These are phyloP conservation scores for Auricularia cornea DNA, from an alignment of 768 basidiomycete genomes.

Conservation along the genomic window DNA sequence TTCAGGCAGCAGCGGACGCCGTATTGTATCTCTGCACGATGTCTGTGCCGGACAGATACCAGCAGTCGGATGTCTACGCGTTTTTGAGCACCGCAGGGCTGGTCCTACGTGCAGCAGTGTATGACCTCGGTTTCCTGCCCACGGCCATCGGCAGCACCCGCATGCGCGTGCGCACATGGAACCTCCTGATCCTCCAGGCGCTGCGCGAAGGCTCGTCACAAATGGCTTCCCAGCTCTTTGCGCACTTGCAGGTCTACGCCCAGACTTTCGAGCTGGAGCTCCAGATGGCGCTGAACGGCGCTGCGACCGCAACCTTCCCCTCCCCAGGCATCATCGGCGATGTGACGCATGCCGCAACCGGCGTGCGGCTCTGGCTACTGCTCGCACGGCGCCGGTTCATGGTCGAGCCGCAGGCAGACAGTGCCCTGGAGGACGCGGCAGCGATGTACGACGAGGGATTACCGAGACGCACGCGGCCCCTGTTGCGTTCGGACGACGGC, in stretches of 20 bases:
- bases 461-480: background rate
- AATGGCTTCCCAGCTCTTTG: slow-evolving; percentile 37
- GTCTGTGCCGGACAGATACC: slow-evolving; percentile 26
- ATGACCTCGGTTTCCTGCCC: slow-evolving; percentile 35
- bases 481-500: slow-evolving; percentile 1
- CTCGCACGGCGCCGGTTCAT: slow-evolving; percentile 35
- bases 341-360: slow-evolving; percentile 59
- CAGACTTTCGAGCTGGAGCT: background rate
- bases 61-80: slow-evolving; percentile 45
- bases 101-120: slow-evolving; percentile 38
- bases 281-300: slow-evolving; percentile 30
- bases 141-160: slow-evolving; percentile 28
- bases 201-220: slow-evolving; percentile 32
- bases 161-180: slow-evolving; percentile 54
- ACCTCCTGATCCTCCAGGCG: slow-evolving; percentile 48
- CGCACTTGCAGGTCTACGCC: slow-evolving; percentile 18
- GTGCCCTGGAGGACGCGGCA: background rate
- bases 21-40: slow-evolving; percentile 24
- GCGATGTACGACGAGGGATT: background rate
- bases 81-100: slow-evolving; percentile 45
- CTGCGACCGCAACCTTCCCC: slow-evolving; percentile 16
- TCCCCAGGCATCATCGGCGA: slow-evolving; percentile 21
- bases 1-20: background rate
- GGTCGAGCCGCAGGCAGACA: background rate
- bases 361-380: slow-evolving; percentile 65